phyloP scores from a whole-genome alignment of 2,329 filamentous ascomycete species.

The Stagonosporopsis vannaccii region DNA sequence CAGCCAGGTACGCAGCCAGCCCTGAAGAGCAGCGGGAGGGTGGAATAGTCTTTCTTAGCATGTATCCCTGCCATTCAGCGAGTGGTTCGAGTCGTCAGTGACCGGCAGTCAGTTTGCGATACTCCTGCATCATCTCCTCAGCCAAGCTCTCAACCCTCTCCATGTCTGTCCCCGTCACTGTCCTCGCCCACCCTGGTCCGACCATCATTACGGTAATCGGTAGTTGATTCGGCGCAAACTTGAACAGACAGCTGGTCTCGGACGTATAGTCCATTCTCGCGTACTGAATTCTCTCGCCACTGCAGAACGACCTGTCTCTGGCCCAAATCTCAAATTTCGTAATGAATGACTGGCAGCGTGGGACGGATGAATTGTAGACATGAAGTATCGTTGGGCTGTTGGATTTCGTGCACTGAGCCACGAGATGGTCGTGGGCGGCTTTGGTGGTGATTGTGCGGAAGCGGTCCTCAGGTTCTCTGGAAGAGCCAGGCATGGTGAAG shows the following conservation, averaged over 20 bases:
- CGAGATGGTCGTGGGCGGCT: not conserved
- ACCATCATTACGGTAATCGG: conserved; percentile 3
- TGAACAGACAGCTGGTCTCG: conserved; percentile 4
- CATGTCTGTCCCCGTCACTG: not conserved
- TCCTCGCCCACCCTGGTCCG: not conserved
- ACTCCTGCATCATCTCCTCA: not conserved
- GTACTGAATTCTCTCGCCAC: not conserved
- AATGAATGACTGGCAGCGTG: not conserved
- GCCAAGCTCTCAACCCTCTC: not conserved
- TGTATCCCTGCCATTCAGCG: not conserved
- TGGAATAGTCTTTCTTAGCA: too few relatives aligned
- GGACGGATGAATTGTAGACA: not conserved
- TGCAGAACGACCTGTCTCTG: not conserved
- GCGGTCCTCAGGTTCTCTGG: not conserved
- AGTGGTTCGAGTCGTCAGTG: not conserved
- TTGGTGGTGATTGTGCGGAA: not conserved
- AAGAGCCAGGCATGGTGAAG: not conserved
- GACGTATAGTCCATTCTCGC: conserved; percentile 5
- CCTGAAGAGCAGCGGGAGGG: too few relatives aligned
- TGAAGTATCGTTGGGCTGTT: not conserved
- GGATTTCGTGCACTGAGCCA: not conserved
- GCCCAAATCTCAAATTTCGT: not conserved
- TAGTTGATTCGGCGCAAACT: conserved; percentile 1
- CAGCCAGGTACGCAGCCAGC: not conserved
- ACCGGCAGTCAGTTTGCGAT: not conserved